Conservation (phyloP, 2,329 filamentous ascomycete species). For the Aspergillus ustus region DNA sequence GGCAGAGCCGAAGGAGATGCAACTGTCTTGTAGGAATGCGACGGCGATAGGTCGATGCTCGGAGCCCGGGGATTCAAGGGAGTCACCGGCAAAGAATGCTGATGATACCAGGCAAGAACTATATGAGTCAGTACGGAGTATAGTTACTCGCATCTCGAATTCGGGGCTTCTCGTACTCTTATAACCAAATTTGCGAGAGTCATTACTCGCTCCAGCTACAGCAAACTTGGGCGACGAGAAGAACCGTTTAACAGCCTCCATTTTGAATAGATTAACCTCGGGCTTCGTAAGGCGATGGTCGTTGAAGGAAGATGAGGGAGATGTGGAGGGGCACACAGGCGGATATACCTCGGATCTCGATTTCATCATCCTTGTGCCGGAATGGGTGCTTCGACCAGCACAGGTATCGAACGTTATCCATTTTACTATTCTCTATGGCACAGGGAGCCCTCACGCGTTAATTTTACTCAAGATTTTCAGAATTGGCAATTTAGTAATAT, state of each 20-base stretch:
- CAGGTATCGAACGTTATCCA: neutral
- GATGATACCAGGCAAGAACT: constrained; percentile 91
- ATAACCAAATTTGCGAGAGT: constrained; percentile 84
- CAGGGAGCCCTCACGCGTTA: too few species aligned
- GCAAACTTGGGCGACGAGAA: constrained; percentile 81
- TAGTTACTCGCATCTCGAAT: neutral
- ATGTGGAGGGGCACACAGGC: neutral
- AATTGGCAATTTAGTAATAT: too few species aligned
- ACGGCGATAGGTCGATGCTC: constrained; percentile 65
- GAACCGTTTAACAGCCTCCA: constrained; percentile 71
- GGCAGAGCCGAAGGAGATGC: constrained; percentile 67
- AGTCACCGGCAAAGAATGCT: constrained; percentile 74
- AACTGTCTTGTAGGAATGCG: constrained; percentile 64
- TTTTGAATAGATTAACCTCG: constrained; percentile 13
- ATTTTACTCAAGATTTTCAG: too few species aligned
- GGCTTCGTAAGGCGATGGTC: neutral
- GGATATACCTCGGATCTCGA: constrained; percentile 2
- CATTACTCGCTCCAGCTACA: constrained; percentile 86
- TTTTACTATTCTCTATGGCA: neutral
- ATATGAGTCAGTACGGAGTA: constrained; percentile 17
- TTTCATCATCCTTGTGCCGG: neutral
- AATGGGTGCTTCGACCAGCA: neutral
- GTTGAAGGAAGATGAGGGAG: neutral
- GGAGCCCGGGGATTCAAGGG: constrained; percentile 79
- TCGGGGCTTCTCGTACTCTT: constrained; percentile 64